phyloP scores from a whole-genome alignment of 1,284 basidiomycete genomes.

The Leccinum griseonigrum region DNA sequence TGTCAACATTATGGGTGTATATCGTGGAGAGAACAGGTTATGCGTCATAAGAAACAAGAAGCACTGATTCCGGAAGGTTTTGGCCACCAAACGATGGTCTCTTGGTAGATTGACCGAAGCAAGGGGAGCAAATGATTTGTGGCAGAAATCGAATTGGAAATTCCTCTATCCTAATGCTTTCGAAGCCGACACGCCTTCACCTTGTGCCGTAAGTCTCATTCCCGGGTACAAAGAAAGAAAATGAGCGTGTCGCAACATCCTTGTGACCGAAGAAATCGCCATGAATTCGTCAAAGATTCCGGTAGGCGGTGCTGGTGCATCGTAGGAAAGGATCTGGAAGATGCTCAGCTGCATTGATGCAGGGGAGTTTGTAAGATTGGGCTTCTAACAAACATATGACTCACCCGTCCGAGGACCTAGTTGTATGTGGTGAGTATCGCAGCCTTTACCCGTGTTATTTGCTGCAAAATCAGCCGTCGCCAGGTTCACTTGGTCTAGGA shows the following conservation, averaged over 20 bases:
- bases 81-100: constrained; percentile 1
- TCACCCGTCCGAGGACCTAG: constrained; percentile 40
- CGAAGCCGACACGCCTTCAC: not conserved
- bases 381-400: too few species aligned
- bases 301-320: constrained; percentile 44
- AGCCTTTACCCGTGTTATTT: constrained; percentile 54
- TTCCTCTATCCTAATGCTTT: not conserved
- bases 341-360: constrained; percentile 31
- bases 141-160: constrained; percentile 12
- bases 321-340: constrained; percentile 47
- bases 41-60: constrained; percentile 44
- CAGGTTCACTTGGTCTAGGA: constrained; percentile 6
- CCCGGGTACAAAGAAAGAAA: constrained; percentile 24
- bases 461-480: constrained; percentile 52
- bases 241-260: constrained; percentile 36
- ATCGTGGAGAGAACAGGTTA: constrained; percentile 49
- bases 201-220: constrained; percentile 3
- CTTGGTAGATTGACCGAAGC: constrained; percentile 3
- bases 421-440: constrained; percentile 45
- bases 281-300: constrained; percentile 48
- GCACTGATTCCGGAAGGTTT: constrained; percentile 15
- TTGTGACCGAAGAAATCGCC: constrained; percentile 30
- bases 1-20: constrained; percentile 10
- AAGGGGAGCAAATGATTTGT: constrained; percentile 2
- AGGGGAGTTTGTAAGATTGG: not conserved